Conservation (phyloP, 2,329 filamentous ascomycete species). For the Penicillium sp. region DNA sequence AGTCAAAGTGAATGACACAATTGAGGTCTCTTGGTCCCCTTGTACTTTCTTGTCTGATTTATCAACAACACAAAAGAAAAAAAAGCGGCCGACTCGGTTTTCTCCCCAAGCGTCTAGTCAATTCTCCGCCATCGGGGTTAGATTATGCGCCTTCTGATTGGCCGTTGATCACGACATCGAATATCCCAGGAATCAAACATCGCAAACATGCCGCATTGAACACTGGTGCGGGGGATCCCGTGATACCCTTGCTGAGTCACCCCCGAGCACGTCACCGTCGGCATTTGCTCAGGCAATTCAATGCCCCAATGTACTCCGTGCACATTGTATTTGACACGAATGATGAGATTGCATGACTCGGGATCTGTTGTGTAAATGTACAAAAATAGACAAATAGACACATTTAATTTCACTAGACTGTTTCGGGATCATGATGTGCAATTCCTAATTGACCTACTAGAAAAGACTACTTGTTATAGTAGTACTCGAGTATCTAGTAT, state of each 20-base stretch:
- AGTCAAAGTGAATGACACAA: slow-evolving; percentile 20
- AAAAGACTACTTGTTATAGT: background rate
- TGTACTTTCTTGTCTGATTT: slow-evolving; percentile 22
- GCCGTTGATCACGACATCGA: slow-evolving; percentile 52
- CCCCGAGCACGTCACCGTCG: slow-evolving; percentile 36
- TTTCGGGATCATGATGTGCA: too few species aligned
- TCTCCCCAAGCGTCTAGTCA: slow-evolving; percentile 24
- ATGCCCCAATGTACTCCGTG: background rate
- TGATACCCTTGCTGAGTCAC: slow-evolving; percentile 26
- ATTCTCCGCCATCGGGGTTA: slow-evolving; percentile 44
- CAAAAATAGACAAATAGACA: background rate
- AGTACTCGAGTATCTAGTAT: background rate
- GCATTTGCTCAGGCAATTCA: slow-evolving; percentile 27
- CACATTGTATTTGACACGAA: too few species aligned
- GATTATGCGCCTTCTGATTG: slow-evolving; percentile 45
- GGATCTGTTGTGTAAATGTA: too few species aligned
- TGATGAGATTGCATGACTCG: too few species aligned
- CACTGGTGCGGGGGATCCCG: slow-evolving; percentile 34
- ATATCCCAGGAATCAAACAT: slow-evolving; percentile 29
- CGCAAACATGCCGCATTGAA: slow-evolving; percentile 39
- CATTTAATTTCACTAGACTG: background rate
- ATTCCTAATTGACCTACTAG: background rate
- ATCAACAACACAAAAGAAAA: slow-evolving; percentile 23
- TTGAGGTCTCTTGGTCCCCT: slow-evolving; percentile 19
- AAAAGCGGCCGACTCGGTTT: slow-evolving; percentile 25